A percentile compares a stretch with the other conserved stretches of the same genome.
Evolutionary conservation across 805 yeast genomes (phyloP).

Genomic region (Barnettozyma sucrosica): DNA sequence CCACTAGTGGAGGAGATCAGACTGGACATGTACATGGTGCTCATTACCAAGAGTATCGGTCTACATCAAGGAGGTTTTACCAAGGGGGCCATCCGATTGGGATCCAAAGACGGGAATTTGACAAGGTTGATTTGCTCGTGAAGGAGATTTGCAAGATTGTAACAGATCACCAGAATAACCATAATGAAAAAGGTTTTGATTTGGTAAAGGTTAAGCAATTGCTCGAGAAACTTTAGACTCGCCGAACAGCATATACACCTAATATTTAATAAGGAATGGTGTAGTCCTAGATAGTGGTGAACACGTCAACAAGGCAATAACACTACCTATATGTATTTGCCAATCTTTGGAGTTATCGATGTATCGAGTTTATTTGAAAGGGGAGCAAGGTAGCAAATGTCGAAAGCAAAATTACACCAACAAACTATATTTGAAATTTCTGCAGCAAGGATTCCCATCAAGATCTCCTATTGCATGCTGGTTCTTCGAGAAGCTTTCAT

Average conservation of each 20-base stretch:
- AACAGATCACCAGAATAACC: background rate
- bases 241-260: no score
- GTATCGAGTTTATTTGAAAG: no score
- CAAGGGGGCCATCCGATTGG: conserved; percentile 7
- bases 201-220: conserved; percentile 1
- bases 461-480: no score
- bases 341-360: no score
- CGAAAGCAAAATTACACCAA: no score
- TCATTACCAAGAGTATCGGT: conserved; percentile 2
- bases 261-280: background rate
- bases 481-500: no score
- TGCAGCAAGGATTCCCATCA: no score
- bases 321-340: no score
- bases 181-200: background rate
- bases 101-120: background rate
- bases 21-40: background rate
- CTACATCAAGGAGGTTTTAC: conserved; percentile 1
- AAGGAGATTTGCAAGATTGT: conserved; percentile 6
- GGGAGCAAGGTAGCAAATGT: no score
- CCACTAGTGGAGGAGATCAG: background rate
- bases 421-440: no score
- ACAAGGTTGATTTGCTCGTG: conserved; percentile 3
- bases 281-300: no score
- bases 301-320: no score
- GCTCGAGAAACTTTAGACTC: background rate